Base-by-base conservation (phyloP, 2,329 filamentous ascomycete species). In the Falciphora oryzae region DNA sequence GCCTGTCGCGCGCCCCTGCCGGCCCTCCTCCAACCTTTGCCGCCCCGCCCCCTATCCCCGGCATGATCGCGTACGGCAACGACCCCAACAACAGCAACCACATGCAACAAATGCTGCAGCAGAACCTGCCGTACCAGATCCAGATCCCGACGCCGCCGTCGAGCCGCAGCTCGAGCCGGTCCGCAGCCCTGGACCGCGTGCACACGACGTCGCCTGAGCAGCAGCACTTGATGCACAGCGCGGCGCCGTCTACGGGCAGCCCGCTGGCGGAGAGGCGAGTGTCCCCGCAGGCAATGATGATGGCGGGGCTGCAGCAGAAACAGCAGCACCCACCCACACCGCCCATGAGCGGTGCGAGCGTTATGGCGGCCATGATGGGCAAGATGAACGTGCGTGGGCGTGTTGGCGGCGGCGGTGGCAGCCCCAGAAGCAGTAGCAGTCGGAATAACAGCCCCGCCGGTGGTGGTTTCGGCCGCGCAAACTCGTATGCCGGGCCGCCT, bases 1-100 rank as follows among this genome's bases (percentile, higher is more conserved):
- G 79, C 5, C 73, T 81, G 10, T 61, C 63, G 11, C 58, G 63
- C 38, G 38, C 29, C 2, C 58, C 22, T 2, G 58, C 28, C 29
- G 8, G 29, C 28, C 27, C 27, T 29, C 14, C 5, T 35, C 58
- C 28, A 35, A 11, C 22, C 6, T 53, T n/a, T 8, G 44, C 44
- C 7, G 44, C 44, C 44, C 44, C 27, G 38, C 38, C 50, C 7
- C 44, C 61, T 8, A 32, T 63, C 10, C 61, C 61, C 16, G 29
- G 29, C 29, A 27, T 57, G 44, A 31, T 50, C 4, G 29, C 61
- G 53, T 8, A 56, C 28, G 50, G 31, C n/a, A 14, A 25, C 50
- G 28, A 53, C 32, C n/a, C 6, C 6, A 22, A 56, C 3, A 50
- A n/a, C 28, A 53, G 13, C 38, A 35, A 8, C 10, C 38, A 57